Base-by-base conservation (phyloP, 768 basidiomycete species). In the Nidularia sp. region DNA sequence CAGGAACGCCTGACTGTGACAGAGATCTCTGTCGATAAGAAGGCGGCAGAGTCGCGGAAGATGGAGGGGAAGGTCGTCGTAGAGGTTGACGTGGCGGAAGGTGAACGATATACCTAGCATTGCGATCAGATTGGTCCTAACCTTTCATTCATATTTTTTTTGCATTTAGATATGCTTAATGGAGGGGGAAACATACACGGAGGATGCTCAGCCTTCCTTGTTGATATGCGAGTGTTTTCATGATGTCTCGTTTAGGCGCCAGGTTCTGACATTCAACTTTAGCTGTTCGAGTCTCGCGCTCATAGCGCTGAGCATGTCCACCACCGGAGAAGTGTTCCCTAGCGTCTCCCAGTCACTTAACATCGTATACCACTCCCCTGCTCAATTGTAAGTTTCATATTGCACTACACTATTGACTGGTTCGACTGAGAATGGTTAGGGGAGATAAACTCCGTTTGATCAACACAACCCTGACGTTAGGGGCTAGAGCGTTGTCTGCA, bases 331-430 rank as follows among this genome's bases (percentile, higher is more conserved):
- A 1, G 25, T 60, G 6, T 49, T 55, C 15, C 47, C 35, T 0
- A 70, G 68, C 32, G 81, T 83, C 6, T 80, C 80, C 0, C 79
- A 80, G 56, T 73, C 79, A 0, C 60, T 83, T 41, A 76, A 79
- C 44, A 64, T 81, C 4, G 67, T 79, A 15, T 83, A 79, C 51
- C 82, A 83, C 51, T 76, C 81, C 47, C 82, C 82, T n/a, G 82
- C 81, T 18, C 55, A 56, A 7, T 29, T 71, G 81, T 82, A 59
- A 57, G 73, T 59, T 5, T 6, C 31, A 13, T 22, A 10, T 56
- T 15, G 6, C 34, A 15, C 46, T 9, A 9, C 25, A 13, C 31
- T 15, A 6, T 25, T 9, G 42, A 5, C 1, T 9, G 35, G 6
- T 9, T 2, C 15, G 33, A 42, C 13, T 45, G 13, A 45, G 47